Conservation (phyloP, 306 rosid genomes). For the Glycyrrhiza uralensis region DNA sequence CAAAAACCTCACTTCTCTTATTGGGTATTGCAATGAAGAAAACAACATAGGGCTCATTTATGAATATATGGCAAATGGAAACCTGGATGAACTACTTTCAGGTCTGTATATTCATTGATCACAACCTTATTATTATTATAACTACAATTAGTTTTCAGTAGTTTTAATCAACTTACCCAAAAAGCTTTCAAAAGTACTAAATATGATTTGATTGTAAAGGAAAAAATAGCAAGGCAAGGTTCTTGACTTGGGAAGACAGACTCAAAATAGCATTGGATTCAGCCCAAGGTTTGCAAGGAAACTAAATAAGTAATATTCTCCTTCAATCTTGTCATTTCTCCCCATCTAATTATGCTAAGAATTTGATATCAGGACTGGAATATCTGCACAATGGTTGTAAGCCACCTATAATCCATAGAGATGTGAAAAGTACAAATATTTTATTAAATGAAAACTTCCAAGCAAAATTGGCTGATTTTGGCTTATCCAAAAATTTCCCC, state of each 20-base stretch:
- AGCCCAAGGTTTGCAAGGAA: slow-evolving; percentile 42
- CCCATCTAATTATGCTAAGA: background rate
- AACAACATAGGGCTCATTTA: slow-evolving; percentile 29
- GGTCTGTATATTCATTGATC: slow-evolving; percentile 8
- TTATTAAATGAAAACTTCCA: slow-evolving; percentile 37
- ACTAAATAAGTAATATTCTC: background rate
- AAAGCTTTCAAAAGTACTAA: background rate
- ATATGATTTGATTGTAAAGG: background rate
- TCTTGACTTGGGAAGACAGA: slow-evolving; percentile 47
- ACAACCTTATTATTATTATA: background rate
- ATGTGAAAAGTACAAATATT: slow-evolving; percentile 52
- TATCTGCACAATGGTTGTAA: slow-evolving; percentile 53
- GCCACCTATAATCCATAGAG: slow-evolving; percentile 49
- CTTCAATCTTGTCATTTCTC: slow-evolving; percentile 6
- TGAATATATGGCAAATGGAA: slow-evolving; percentile 42
- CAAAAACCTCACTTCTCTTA: slow-evolving; percentile 33
- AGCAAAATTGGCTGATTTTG: slow-evolving; percentile 54
- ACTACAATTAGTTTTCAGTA: too few species aligned
- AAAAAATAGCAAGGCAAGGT: background rate
- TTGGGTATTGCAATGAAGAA: slow-evolving; percentile 39
- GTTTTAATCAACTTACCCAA: background rate
- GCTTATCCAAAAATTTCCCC: slow-evolving; percentile 37
- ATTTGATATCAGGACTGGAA: slow-evolving; percentile 44
- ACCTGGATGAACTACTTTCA: slow-evolving; percentile 35
- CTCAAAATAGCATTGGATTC: slow-evolving; percentile 44